phyloP scores from a whole-genome alignment of 1,139 yeast genomes.

The Pichia sp. region DNA sequence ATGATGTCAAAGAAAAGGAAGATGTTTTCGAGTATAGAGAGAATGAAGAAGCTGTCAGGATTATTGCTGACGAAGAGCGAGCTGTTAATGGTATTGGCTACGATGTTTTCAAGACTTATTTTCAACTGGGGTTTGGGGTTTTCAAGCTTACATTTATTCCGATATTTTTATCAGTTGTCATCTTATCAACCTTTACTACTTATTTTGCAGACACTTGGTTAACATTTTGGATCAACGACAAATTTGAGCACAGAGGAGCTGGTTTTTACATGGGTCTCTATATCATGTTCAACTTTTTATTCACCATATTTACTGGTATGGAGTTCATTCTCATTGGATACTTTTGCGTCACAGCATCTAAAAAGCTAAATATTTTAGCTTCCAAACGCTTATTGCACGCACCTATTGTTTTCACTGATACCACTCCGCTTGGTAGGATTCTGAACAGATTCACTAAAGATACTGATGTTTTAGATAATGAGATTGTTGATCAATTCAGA shows the following conservation, averaged over 20 bases:
- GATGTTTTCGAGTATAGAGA: neutral
- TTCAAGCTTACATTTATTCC: conserved; percentile 36
- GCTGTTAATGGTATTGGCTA: conserved; percentile 27
- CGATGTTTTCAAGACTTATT: conserved; percentile 42
- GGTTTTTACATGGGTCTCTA: conserved; percentile 69
- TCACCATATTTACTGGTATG: conserved; percentile 31
- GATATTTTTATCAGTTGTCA: conserved; percentile 30
- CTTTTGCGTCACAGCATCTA: conserved; percentile 52
- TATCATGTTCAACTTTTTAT: conserved; percentile 37
- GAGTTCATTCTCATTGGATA: conserved; percentile 35
- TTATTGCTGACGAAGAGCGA: conserved; percentile 27
- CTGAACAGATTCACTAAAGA: conserved; percentile 65
- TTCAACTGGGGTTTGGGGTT: conserved; percentile 51
- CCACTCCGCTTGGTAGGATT: conserved; percentile 73
- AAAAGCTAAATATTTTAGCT: conserved; percentile 52
- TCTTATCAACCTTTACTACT: conserved; percentile 48
- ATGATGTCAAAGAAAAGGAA: conserved; percentile 11
- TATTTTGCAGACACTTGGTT: conserved; percentile 76
- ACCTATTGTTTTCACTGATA: conserved; percentile 73
- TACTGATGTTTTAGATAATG: conserved; percentile 54
- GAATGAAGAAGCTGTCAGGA: conserved; percentile 17
- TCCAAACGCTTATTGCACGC: conserved; percentile 54
- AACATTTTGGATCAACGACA: conserved; percentile 68
- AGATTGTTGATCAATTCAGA: conserved; percentile 45
- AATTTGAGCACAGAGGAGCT: conserved; percentile 38